phyloP scores from a whole-genome alignment of 1,284 basidiomycete genomes.

The Nidula niveotomentosa region DNA sequence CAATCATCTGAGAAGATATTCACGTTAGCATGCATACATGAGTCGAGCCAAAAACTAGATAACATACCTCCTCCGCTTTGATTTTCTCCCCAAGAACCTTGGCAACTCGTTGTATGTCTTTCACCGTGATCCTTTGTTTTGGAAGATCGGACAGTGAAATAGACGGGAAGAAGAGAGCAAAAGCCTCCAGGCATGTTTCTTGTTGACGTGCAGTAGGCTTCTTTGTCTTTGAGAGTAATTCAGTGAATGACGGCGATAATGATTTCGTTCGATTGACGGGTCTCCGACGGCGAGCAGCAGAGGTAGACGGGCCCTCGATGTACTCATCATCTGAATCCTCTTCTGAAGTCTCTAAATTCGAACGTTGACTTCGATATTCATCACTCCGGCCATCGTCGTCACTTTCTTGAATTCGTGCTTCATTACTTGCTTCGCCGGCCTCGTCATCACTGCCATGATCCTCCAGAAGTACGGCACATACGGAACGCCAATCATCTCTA shows the following conservation, averaged over 20 bases:
- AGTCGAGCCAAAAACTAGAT: constrained; percentile 3
- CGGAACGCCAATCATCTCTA: constrained; percentile 69
- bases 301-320: constrained; percentile 15
- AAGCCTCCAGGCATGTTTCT: constrained; percentile 53
- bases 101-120: constrained; percentile 59
- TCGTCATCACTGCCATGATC: constrained; percentile 26
- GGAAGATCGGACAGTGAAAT: constrained; percentile 38
- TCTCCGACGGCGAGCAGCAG: constrained; percentile 17
- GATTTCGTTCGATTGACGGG: constrained; percentile 13
- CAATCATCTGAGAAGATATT: constrained; percentile 50
- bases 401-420: constrained; percentile 20
- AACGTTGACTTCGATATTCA: constrained; percentile 19
- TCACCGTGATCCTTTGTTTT: constrained; percentile 55
- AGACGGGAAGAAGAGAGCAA: constrained; percentile 67
- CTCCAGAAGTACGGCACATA: constrained; percentile 69
- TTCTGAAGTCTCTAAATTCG: constrained; percentile 6
- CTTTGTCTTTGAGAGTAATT: constrained; percentile 4
- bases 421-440: constrained; percentile 1
- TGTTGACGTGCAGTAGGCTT: constrained; percentile 51
- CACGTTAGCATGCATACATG: neutral
- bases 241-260: constrained; percentile 9
- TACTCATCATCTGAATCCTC: constrained; percentile 29
- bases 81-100: constrained; percentile 65
- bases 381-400: constrained; percentile 24
- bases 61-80: constrained; percentile 65